Conservation (phyloP, 1,284 basidiomycete species). For the Ceratobasidium sp. region DNA sequence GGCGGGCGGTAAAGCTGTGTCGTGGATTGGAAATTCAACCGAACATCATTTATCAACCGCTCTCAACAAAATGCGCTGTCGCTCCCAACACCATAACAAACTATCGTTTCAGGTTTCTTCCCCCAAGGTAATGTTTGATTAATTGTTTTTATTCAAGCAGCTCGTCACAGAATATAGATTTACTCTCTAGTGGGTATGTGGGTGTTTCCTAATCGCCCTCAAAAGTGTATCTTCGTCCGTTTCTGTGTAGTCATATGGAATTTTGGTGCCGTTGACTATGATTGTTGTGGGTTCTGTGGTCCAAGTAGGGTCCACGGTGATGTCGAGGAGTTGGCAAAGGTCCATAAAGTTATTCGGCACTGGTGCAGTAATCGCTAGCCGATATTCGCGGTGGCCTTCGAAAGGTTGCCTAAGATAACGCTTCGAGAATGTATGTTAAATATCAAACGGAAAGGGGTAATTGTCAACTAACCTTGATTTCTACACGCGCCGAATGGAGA, state of each 20-base stretch:
- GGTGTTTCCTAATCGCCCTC: neutral
- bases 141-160: too few relatives aligned
- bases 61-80: too few relatives aligned
- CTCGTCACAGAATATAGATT: too few relatives aligned
- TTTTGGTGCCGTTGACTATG: neutral
- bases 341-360: neutral
- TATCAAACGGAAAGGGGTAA: constrained; percentile 13
- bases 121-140: too few relatives aligned
- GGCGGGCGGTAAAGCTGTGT: too few relatives aligned
- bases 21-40: too few relatives aligned
- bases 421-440: neutral
- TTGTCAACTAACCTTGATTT: constrained; percentile 64
- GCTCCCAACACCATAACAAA: too few relatives aligned
- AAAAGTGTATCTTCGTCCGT: neutral
- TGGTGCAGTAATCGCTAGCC: constrained; percentile 59
- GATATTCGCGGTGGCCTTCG: constrained; percentile 62
- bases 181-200: too few relatives aligned
- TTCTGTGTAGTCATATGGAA: neutral
- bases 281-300: neutral
- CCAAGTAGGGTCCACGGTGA: neutral
- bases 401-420: constrained; percentile 19
- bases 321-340: neutral
- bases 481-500: constrained; percentile 71
- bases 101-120: too few relatives aligned
- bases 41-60: too few relatives aligned